Conservation (phyloP, 164 flowering plant genomes). For the Aristolochia californica region DNA sequence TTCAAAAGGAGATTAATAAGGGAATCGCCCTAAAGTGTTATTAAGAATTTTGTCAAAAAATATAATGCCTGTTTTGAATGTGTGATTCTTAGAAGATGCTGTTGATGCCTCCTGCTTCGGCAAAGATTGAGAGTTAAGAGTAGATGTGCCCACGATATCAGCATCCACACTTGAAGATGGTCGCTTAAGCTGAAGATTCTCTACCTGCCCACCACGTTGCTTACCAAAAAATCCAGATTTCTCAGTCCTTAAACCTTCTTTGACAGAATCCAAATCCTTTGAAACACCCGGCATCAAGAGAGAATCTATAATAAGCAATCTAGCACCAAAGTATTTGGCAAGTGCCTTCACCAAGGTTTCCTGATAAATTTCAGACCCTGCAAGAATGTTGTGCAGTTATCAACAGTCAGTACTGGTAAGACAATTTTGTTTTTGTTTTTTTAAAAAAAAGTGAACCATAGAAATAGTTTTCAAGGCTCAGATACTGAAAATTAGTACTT, state of each 20-base stretch:
- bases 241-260: slow-evolving; percentile 54
- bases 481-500: neutral
- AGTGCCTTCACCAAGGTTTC: slow-evolving; percentile 75
- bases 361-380: slow-evolving; percentile 47
- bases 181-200: slow-evolving; percentile 39
- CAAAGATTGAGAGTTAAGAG: slow-evolving; percentile 38
- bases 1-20: too few relatives aligned
- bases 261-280: slow-evolving; percentile 35
- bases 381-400: neutral
- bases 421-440: too few relatives aligned
- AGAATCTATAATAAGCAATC: slow-evolving; percentile 64
- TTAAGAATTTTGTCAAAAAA: neutral
- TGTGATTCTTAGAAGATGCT: slow-evolving; percentile 53
- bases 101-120: slow-evolving; percentile 74
- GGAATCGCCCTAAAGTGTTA: neutral
- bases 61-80: slow-evolving; percentile 44
- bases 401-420: neutral
- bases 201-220: slow-evolving; percentile 31
- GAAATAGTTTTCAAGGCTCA: neutral
- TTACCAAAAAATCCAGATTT: slow-evolving; percentile 34
- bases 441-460: too few relatives aligned
- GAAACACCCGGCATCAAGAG: slow-evolving; percentile 60
- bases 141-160: slow-evolving; percentile 54
- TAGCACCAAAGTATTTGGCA: slow-evolving; percentile 72
- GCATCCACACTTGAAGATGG: slow-evolving; percentile 81